phyloP scores from a whole-genome alignment of 129 eudicot genomes.

The Centrapalus pauciflorus region DNA sequence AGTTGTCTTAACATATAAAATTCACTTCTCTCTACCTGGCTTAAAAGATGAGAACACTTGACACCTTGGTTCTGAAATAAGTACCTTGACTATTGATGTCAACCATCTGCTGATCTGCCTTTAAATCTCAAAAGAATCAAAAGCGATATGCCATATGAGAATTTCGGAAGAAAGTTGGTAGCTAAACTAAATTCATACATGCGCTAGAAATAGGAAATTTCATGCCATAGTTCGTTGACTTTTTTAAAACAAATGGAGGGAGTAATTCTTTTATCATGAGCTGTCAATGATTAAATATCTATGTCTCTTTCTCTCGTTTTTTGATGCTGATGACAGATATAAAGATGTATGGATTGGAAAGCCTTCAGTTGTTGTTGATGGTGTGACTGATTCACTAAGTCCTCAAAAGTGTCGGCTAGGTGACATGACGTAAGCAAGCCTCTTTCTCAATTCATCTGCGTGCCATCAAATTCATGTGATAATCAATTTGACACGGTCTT shows the following conservation, averaged over 20 bases:
- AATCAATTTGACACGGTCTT: not conserved
- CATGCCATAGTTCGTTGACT: not conserved
- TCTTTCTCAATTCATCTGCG: not conserved
- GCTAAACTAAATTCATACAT: too few relatives aligned
- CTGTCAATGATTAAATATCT: not conserved
- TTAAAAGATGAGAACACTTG: not conserved
- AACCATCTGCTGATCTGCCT: too few relatives aligned
- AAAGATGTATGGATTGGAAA: conserved; percentile 66
- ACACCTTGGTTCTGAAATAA: not conserved
- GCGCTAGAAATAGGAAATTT: not conserved
- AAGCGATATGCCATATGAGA: too few relatives aligned
- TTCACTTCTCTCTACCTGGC: not conserved
- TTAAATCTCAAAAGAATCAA: too few relatives aligned
- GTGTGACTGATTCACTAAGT: conserved; percentile 32
- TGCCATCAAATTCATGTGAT: conserved; percentile 1
- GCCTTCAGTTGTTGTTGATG: conserved; percentile 53
- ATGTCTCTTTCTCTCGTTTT: not conserved
- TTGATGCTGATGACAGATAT: conserved; percentile 44
- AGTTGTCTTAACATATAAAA: not conserved
- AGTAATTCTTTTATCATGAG: not conserved
- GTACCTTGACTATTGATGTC: not conserved
- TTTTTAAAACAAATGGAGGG: not conserved
- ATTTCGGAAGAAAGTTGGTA: too few relatives aligned
- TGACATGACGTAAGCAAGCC: conserved; percentile 59
- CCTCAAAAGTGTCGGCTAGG: conserved; percentile 80